These are phyloP conservation scores for Auricularia cornea DNA, from an alignment of 768 basidiomycete species.

Conservation along the genomic window DNA sequence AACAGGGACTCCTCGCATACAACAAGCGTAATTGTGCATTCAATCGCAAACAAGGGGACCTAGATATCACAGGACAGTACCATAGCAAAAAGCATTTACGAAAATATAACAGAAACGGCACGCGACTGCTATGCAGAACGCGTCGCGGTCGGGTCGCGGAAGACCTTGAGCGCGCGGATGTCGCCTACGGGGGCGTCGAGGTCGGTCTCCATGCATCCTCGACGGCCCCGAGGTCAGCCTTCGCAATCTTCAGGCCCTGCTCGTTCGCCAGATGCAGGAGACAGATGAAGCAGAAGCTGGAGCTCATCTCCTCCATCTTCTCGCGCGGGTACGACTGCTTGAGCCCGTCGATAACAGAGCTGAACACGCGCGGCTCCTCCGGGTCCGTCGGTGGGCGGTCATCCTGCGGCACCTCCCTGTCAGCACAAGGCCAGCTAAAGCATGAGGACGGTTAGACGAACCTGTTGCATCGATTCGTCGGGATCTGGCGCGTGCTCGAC, in stretches of 20 bases:
- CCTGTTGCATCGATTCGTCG: constrained; percentile 30
- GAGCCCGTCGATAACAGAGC: constrained; percentile 74
- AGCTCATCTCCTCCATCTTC: constrained; percentile 97
- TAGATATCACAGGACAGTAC: too few species aligned
- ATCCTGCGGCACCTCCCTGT: constrained; percentile 46
- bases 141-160: constrained; percentile 14
- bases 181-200: constrained; percentile 11
- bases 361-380: constrained; percentile 58
- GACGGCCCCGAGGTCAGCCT: constrained; percentile 15
- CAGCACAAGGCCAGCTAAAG: constrained; percentile 27
- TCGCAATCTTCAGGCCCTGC: constrained; percentile 78
- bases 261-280: constrained; percentile 94
- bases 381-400: constrained; percentile 48
- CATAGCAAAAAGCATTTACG: too few species aligned
- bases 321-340: constrained; percentile 79
- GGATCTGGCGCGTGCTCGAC: constrained; percentile 28
- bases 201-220: constrained; percentile 12
- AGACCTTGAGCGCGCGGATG: constrained; percentile 14
- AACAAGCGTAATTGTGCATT: too few species aligned
- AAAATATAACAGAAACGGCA: too few species aligned
- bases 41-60: too few species aligned
- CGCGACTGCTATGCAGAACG: constrained; percentile 10
- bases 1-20: too few species aligned
- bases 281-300: constrained; percentile 99
- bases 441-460: neutral